These are phyloP conservation scores for Plasmopara halstedii DNA, from an alignment of 352 stramenopile genomes.

Conservation along the genomic window DNA sequence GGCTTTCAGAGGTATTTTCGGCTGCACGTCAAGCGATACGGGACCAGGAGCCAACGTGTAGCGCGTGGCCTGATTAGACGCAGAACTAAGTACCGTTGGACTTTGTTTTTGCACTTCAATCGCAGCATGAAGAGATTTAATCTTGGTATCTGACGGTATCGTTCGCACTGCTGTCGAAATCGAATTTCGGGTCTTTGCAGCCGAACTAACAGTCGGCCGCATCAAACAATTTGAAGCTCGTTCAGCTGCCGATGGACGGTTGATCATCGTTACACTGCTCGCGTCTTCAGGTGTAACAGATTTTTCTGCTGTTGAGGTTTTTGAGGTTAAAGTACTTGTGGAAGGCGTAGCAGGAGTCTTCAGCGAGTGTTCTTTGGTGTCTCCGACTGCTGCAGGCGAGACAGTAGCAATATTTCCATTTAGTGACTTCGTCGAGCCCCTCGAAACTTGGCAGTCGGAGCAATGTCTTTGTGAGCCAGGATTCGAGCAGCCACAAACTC, in stretches of 20 bases:
- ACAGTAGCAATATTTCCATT: slow-evolving; percentile 3
- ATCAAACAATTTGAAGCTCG: slow-evolving; percentile 11
- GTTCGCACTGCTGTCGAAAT: slow-evolving; percentile 15
- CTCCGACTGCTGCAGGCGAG: slow-evolving; percentile 7
- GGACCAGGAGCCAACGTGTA: slow-evolving; percentile 19
- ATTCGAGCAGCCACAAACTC: slow-evolving; percentile 46
- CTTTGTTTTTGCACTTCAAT: slow-evolving; percentile 15
- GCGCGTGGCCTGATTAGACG: slow-evolving; percentile 4
- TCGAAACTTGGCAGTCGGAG: slow-evolving; percentile 33
- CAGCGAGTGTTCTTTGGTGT: slow-evolving; percentile 1
- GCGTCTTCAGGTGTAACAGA: no score
- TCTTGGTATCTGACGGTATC: slow-evolving; percentile 5
- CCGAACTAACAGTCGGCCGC: slow-evolving; percentile 21
- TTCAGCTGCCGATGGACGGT: slow-evolving; percentile 9
- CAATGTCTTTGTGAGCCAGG: slow-evolving; percentile 35
- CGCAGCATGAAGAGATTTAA: slow-evolving; percentile 4
- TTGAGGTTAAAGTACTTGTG: neutral
- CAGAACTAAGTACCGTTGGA: slow-evolving; percentile 2
- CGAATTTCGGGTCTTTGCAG: slow-evolving; percentile 15
- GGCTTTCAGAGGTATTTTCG: slow-evolving; percentile 10
- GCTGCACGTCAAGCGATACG: slow-evolving; percentile 7
- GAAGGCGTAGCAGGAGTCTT: slow-evolving; percentile 9
- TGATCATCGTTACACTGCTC: slow-evolving; percentile 11
- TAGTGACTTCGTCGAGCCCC: slow-evolving; percentile 14
- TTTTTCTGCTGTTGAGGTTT: slow-evolving; percentile 1